Base-by-base conservation (phyloP, 371 early-diverging fungal species). In the Conidiobolus incongruus region DNA sequence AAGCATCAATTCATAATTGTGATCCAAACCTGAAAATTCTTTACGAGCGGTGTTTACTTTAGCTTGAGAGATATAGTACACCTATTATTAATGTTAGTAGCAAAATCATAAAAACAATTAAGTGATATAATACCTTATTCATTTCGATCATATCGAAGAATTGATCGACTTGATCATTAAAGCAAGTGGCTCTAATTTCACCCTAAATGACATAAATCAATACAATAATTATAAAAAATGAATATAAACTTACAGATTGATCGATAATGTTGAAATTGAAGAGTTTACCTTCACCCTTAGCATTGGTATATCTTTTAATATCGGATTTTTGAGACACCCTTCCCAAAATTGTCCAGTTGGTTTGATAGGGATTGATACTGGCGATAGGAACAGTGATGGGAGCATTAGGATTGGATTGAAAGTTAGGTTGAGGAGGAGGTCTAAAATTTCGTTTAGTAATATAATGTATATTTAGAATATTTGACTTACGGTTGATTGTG, bases 301-400 rank as follows among this genome's bases (percentile, higher is more conserved):
- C 57, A 53, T 92, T 94, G 45, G 58, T 68, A 81, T 80, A 96
- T 15, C 56, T 59, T 45, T 69, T 75, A 46, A 96, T 77, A 2
- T 77, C 76, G 1, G 78, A 66, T 61, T 96, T 96, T 42, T 68
- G 60, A 16, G 77, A 68, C 13, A 85, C 81, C 26, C 87, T 72
- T 0, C 85, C 97, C 45, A 74, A 67, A 54, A 96, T 91, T 8
- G 86, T 88, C 92, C 92, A 92, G n/a, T n/a, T n/a, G n/a, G n/a
- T n/a, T n/a, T n/a, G n/a, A n/a, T n/a, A n/a, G n/a, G n/a, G n/a
- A n/a, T n/a, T n/a, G n/a, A n/a, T n/a, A n/a, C n/a, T n/a, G n/a
- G n/a, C n/a, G n/a, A n/a, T n/a, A n/a, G n/a, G n/a, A n/a, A n/a
- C n/a, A n/a, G n/a, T n/a, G n/a, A n/a, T n/a, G n/a, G n/a, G n/a